Percentiles rank a stretch among this genome's conserved stretches.
Evolutionary conservation across 108 stramenopile genomes (phyloP).

Genomic region (Phaeodactylum tricornutum): DNA sequence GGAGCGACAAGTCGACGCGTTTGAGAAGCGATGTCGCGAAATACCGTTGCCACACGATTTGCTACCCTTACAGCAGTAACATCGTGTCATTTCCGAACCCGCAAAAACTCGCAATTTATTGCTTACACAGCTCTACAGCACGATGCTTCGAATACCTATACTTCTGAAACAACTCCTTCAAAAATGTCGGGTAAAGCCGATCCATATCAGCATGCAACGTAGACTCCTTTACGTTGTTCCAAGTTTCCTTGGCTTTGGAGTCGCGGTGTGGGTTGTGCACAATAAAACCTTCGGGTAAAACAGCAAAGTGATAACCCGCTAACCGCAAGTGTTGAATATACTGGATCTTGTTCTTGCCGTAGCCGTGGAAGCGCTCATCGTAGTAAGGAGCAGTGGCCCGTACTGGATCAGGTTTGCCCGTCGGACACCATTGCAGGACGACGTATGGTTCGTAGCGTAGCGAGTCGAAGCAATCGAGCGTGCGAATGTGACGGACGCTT

Average conservation of each 20-base stretch:
- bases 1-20: conserved; percentile 49
- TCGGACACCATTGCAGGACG: conserved; percentile 69
- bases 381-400: conserved; percentile 46
- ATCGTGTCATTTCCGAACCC: too few species aligned
- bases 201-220: conserved; percentile 47
- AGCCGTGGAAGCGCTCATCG: conserved; percentile 82
- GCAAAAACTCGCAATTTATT: conserved; percentile 14
- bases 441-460: conserved; percentile 84
- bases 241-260: conserved; percentile 56
- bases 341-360: conserved; percentile 89
- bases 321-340: conserved; percentile 65
- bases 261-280: conserved; percentile 79
- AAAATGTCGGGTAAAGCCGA: conserved; percentile 6
- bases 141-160: too few species aligned
- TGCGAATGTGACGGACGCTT: conserved; percentile 20
- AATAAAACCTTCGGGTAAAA: conserved; percentile 68
- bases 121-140: conserved; percentile 6
- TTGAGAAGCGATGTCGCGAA: conserved; percentile 42
- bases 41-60: conserved; percentile 23
- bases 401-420: neutral
- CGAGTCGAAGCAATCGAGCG: conserved; percentile 65
- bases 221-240: conserved; percentile 45
- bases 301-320: conserved; percentile 40
- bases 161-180: conserved; percentile 1
- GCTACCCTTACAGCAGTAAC: too few species aligned